Conservation (phyloP, 768 basidiomycete species). For the Suillus tomentosus region DNA sequence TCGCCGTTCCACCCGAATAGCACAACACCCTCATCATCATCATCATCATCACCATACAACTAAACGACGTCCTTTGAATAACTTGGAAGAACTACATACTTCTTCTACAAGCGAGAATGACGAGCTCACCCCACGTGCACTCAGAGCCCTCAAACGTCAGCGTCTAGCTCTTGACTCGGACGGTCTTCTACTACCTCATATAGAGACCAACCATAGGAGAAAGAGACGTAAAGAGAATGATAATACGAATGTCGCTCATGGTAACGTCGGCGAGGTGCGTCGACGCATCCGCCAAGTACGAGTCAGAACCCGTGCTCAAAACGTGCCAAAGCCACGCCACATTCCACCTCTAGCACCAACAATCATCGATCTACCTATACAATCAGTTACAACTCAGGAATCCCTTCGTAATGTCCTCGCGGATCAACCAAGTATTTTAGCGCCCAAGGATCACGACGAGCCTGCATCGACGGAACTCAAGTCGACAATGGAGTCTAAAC, state of each 20-base stretch:
- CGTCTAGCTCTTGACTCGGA: conserved; percentile 34
- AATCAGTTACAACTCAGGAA: not conserved
- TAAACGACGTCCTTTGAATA: conserved; percentile 2
- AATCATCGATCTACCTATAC: not conserved
- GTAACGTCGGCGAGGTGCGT: conserved; percentile 12
- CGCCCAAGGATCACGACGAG: conserved; percentile 11
- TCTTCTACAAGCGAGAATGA: conserved; percentile 12
- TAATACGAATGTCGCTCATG: conserved; percentile 2
- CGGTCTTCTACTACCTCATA: conserved; percentile 22
- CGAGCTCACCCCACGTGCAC: conserved; percentile 36
- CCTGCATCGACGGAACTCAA: not conserved
- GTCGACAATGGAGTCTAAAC: not conserved
- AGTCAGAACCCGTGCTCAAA: conserved; percentile 8
- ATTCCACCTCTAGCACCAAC: conserved; percentile 3
- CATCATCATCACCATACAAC: not conserved
- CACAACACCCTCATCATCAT: conserved; percentile 8
- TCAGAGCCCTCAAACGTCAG: conserved; percentile 36
- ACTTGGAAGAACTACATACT: not conserved
- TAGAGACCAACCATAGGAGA: conserved; percentile 1
- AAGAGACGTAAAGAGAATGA: conserved; percentile 28
- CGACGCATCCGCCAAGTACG: conserved; percentile 7
- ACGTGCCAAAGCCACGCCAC: conserved; percentile 8
- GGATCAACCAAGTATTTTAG: conserved; percentile 15
- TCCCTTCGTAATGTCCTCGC: not conserved
- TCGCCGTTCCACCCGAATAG: conserved; percentile 9